Conservation (phyloP, 768 basidiomycete species). For the Auricularia sp. region DNA sequence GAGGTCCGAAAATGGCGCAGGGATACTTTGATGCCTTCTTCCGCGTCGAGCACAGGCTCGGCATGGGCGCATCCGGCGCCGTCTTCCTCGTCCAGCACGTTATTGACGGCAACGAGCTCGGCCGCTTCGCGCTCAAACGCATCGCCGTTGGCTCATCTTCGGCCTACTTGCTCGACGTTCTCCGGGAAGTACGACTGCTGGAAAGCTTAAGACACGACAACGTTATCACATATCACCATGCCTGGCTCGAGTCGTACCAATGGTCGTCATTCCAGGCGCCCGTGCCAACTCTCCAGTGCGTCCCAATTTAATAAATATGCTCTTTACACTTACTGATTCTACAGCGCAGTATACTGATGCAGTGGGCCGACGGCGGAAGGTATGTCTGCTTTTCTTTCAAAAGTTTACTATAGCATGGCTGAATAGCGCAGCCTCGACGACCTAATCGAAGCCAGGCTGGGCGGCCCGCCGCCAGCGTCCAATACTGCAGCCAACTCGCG, state of each 20-base stretch:
- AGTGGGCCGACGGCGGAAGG: constrained; percentile 81
- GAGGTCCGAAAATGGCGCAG: constrained; percentile 70
- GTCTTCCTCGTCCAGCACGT: constrained; percentile 88
- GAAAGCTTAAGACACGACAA: constrained; percentile 85
- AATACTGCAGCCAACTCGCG: constrained; percentile 34
- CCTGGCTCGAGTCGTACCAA: constrained; percentile 80
- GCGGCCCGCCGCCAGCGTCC: constrained; percentile 17
- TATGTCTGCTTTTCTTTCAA: neutral
- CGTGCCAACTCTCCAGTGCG: constrained; percentile 81
- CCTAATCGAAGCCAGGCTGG: constrained; percentile 71
- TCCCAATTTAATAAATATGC: constrained; percentile 3
- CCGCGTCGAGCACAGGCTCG: constrained; percentile 76
- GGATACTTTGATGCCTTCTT: constrained; percentile 94
- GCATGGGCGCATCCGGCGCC: constrained; percentile 91
- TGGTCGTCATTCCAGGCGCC: constrained; percentile 86
- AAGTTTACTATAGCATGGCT: too few species aligned
- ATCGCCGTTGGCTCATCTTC: constrained; percentile 91
- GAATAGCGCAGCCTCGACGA: constrained; percentile 39
- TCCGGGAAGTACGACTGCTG: constrained; percentile 66
- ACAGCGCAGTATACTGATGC: constrained; percentile 65
- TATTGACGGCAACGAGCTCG: constrained; percentile 77
- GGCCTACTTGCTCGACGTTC: constrained; percentile 69
- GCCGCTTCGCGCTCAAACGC: constrained; percentile 92
- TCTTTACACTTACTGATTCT: too few species aligned
- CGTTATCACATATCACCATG: constrained; percentile 91